Evolutionary conservation across 2,329 filamentous ascomycete genomes (phyloP).

Genomic region (Colletotrichum destructivum): DNA sequence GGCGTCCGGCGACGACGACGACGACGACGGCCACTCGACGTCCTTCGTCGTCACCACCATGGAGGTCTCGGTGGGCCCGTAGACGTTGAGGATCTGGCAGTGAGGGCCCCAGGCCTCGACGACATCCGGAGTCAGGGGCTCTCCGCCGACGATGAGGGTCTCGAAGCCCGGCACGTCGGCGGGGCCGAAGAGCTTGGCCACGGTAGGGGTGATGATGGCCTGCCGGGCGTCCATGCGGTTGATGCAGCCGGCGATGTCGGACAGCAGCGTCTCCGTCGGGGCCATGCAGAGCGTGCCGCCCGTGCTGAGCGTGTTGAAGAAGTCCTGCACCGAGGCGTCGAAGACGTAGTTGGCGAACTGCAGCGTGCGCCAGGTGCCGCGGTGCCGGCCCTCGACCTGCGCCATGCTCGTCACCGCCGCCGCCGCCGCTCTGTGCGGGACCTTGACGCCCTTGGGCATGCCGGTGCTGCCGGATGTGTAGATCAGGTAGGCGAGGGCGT

Average conservation of each 20-base stretch:
- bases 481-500: constrained; percentile 32
- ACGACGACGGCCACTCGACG: background rate
- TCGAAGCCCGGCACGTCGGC: constrained; percentile 41
- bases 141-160: constrained; percentile 33
- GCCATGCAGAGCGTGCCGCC: constrained; percentile 31
- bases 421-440: constrained; percentile 42
- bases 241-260: constrained; percentile 17
- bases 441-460: constrained; percentile 42
- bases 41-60: constrained; percentile 39
- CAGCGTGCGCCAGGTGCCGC: constrained; percentile 18
- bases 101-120: constrained; percentile 34
- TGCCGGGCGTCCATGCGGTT: constrained; percentile 27
- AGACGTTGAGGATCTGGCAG: constrained; percentile 42
- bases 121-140: constrained; percentile 30
- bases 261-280: constrained; percentile 18
- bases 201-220: constrained; percentile 42
- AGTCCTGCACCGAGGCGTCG: constrained; percentile 22
- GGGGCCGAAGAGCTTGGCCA: constrained; percentile 40
- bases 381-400: constrained; percentile 22
- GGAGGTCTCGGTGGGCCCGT: constrained; percentile 43
- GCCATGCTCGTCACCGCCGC: constrained; percentile 43
- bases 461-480: constrained; percentile 36
- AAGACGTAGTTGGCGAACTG: constrained; percentile 34
- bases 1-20: too few relatives aligned
- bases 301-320: constrained; percentile 33